Conservation (phyloP, 163 green algal genomes). For the Coccomyxa subellipsoidea region DNA sequence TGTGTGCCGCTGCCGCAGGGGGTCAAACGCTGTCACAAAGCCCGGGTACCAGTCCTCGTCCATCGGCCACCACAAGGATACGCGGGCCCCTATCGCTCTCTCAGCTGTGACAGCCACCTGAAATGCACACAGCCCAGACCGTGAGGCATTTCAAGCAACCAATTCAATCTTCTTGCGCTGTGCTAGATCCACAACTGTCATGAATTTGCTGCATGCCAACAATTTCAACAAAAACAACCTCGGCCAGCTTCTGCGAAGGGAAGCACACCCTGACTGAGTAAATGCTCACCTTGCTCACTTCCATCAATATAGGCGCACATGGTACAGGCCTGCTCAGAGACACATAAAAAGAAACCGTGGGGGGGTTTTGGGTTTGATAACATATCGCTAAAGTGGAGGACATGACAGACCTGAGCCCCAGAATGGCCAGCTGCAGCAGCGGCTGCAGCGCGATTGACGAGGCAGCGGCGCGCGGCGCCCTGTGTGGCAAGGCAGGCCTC, state of each 20-base stretch:
- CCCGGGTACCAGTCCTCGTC: conserved; percentile 63
- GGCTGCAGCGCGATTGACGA: conserved; percentile 64
- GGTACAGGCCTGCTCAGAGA: too few species aligned
- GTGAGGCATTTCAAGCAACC: neutral
- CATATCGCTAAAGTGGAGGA: too few species aligned
- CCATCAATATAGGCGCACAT: too few species aligned
- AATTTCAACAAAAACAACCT: too few species aligned
- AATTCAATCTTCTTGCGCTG: too few species aligned
- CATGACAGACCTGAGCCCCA: conserved; percentile 40
- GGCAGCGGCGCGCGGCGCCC: conserved; percentile 42
- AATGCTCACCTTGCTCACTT: too few species aligned
- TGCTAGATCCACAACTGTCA: too few species aligned
- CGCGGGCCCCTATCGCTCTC: conserved; percentile 53
- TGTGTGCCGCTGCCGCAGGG: conserved; percentile 64
- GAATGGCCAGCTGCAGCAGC: conserved; percentile 66
- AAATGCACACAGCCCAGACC: neutral
- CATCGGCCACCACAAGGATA: conserved; percentile 78
- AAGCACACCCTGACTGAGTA: too few species aligned
- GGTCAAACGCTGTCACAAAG: conserved; percentile 42
- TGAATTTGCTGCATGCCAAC: too few species aligned
- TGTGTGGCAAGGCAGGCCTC: conserved; percentile 47
- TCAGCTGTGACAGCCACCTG: conserved; percentile 58
- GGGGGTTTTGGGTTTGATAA: too few species aligned
- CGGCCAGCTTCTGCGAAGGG: too few species aligned
- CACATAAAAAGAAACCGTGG: too few species aligned